Percentiles rank a stretch among this genome's conserved stretches.
Evolutionary conservation across 2,329 filamentous ascomycete species (phyloP).

Genomic region (Delphinella strobiligena): DNA sequence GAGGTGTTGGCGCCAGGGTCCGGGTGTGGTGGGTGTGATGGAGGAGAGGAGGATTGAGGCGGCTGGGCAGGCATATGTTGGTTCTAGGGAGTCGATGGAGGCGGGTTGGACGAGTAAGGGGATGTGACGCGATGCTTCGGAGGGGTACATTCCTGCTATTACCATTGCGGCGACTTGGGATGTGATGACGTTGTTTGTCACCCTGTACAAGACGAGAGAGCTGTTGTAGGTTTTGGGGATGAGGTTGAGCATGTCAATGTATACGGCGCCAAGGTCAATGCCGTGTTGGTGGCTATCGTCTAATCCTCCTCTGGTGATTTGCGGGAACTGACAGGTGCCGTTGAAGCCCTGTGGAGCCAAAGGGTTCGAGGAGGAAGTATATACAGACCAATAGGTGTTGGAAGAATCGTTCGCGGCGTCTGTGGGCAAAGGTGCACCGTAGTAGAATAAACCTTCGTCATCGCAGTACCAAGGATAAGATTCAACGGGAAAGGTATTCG

Average conservation of each 20-base stretch:
- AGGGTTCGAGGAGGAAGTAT: constrained; percentile 51
- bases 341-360: constrained; percentile 55
- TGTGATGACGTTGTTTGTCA: constrained; percentile 75
- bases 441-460: constrained; percentile 58
- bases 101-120: constrained; percentile 37
- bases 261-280: constrained; percentile 63
- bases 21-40: constrained; percentile 34
- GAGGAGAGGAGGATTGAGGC: constrained; percentile 33
- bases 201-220: constrained; percentile 49
- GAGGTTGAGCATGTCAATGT: constrained; percentile 56
- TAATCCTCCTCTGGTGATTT: constrained; percentile 61
- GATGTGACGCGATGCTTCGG: constrained; percentile 15
- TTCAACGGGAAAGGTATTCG: constrained; percentile 66
- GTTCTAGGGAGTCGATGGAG: constrained; percentile 61
- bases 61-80: constrained; percentile 53
- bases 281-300: constrained; percentile 68
- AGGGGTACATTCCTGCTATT: constrained; percentile 55
- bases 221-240: constrained; percentile 41
- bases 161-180: constrained; percentile 69
- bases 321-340: constrained; percentile 68
- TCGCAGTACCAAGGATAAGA: constrained; percentile 61
- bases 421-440: constrained; percentile 40
- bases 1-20: constrained; percentile 54
- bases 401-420: constrained; percentile 37
- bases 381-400: constrained; percentile 53